Conservation (phyloP, 306 rosid genomes). For the Castanea mollissima region DNA sequence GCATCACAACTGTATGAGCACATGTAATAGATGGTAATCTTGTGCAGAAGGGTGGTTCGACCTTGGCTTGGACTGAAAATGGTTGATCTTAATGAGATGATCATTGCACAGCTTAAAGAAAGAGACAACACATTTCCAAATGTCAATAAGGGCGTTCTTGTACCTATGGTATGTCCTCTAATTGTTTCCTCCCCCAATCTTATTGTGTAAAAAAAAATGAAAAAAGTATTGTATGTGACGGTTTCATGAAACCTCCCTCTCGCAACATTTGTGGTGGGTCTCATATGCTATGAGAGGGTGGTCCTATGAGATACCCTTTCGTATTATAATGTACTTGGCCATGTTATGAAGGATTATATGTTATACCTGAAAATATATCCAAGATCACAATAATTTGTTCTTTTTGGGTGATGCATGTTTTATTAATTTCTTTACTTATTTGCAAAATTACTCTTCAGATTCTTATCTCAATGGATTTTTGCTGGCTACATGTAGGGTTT, state of each 20-base stretch:
- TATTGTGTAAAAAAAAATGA: background rate
- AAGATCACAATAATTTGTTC: background rate
- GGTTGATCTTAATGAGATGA: slow-evolving; percentile 82
- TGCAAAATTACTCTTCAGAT: background rate
- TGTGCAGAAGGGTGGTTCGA: slow-evolving; percentile 79
- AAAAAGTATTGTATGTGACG: too few species aligned
- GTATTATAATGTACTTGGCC: too few species aligned
- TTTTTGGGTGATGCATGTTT: background rate
- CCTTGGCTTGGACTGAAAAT: slow-evolving; percentile 95
- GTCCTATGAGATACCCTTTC: too few species aligned
- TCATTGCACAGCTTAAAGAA: slow-evolving; percentile 66
- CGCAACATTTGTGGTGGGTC: too few species aligned
- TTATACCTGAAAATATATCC: too few species aligned
- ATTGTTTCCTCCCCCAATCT: slow-evolving; percentile 1
- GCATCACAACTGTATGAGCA: slow-evolving; percentile 2
- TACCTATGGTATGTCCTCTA: slow-evolving; percentile 58
- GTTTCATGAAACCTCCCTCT: too few species aligned
- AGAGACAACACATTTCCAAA: slow-evolving; percentile 67
- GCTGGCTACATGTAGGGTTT: background rate
- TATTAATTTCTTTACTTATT: background rate
- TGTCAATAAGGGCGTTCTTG: slow-evolving; percentile 73
- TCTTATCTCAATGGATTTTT: background rate
- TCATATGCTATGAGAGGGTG: too few species aligned
- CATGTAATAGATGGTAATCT: slow-evolving; percentile 7
- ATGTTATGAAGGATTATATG: too few species aligned